Percentiles rank a stretch among this genome's conserved stretches.
Conservation (phyloP, 805 yeast species). For the Yarrowia sp. region DNA sequence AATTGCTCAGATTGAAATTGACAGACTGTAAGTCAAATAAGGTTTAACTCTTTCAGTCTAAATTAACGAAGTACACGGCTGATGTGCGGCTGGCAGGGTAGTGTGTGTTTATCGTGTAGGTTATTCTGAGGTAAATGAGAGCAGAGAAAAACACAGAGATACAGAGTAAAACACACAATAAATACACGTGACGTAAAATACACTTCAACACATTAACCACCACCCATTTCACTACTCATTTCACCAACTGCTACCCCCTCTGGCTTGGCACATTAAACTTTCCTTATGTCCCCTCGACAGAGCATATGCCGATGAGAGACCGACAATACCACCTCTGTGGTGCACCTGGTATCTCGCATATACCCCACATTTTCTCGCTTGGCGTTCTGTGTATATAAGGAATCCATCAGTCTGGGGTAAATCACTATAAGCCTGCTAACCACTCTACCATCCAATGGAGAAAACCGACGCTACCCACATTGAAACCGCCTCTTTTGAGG, state of each 20-base stretch:
- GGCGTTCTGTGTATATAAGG: constrained; percentile 12
- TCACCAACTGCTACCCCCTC: background rate
- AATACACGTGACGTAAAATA: background rate
- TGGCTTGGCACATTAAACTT: background rate
- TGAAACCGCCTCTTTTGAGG: constrained; percentile 15
- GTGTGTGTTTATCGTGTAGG: too few relatives aligned
- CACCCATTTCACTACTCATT: background rate
- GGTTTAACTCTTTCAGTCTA: background rate
- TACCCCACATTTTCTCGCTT: constrained; percentile 18
- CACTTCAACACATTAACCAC: background rate
- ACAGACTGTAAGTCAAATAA: background rate
- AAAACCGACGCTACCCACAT: constrained; percentile 14
- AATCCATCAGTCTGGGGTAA: constrained; percentile 3
- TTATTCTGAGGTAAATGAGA: too few relatives aligned
- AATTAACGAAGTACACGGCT: constrained; percentile 20
- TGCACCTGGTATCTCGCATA: constrained; percentile 4
- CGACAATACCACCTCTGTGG: background rate
- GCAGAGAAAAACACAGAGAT: too few relatives aligned
- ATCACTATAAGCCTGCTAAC: constrained; percentile 17
- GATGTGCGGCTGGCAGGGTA: constrained; percentile 4
- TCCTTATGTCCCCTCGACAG: constrained; percentile 11
- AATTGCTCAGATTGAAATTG: background rate
- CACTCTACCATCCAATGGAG: background rate
- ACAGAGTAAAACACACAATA: too few relatives aligned
- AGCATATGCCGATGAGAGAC: constrained; percentile 15